Evolutionary conservation across 73 alveolate species (phyloP), one percentile per base, ranked within the genome.

Genomic region (Paramecium pentaurelia): DNA sequence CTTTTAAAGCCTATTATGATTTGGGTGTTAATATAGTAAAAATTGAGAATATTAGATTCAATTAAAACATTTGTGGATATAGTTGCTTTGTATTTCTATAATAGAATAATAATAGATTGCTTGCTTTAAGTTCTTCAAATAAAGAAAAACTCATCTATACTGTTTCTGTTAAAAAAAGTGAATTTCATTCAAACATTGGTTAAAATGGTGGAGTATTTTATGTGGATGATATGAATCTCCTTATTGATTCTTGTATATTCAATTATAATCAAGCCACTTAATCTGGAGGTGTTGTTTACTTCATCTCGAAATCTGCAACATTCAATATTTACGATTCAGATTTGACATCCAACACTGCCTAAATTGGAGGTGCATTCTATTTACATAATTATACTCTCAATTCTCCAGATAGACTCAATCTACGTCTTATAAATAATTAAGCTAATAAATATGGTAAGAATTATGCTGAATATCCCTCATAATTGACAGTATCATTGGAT

Each of bases 351-450:
- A 80, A 80, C 25, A 10, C 32, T 3, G 91, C 91, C 22, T 27
- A 80, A 80, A 36, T 45, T 20, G 91, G 91, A 80, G 91, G 77
- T 6, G 91, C 58, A 80, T 18, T 80, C 32, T 80, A 20, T 27
- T 47, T 80, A 27, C 8, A 10, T 20, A 27, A 80, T 27, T 42
- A 42, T 14, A 44, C 71, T 45, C 36, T 80, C 8, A 27, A 30
- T 40, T 22, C 49, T 1, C 36, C 75, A 45, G 58, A 42, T 11
- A 80, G 27, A 20, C 20, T 45, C 10, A 44, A 47, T 25, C 6
- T 45, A 12, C 45, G 8, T 42, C 30, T 80, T 22, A 27, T 18
- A 44, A 14, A 37, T 6, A 73, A 80, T 12, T 1, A 11, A 6
- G 91, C 91, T 25, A 27, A 12, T 42, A 18, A 27, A 2, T 27